Percentiles rank a stretch among this genome's conserved stretches.
Conservation (phyloP, 225 moss, liverwort and hornwort species). For the Sphagnum contortum region DNA sequence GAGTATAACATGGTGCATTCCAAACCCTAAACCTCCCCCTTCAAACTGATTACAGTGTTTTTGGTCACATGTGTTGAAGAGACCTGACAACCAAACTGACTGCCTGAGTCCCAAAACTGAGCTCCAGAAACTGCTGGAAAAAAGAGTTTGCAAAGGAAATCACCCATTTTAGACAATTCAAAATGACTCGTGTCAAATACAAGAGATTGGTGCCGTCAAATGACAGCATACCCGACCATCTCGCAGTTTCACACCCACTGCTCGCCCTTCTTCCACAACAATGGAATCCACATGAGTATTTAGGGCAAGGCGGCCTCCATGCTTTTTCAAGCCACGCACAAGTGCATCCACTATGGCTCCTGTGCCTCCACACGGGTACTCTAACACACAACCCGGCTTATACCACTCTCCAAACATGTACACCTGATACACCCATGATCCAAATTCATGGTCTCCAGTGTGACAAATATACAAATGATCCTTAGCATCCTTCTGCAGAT, state of each 20-base stretch:
- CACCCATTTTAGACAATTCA: no score
- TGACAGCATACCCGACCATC: conserved; percentile 42
- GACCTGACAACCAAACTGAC: no score
- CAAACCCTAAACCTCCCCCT: no score
- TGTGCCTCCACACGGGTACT: conserved; percentile 82
- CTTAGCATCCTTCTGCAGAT: not conserved
- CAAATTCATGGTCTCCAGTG: not conserved
- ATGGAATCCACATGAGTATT: conserved; percentile 83
- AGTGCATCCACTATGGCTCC: conserved; percentile 79
- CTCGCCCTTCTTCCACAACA: conserved; percentile 71
- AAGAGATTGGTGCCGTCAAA: no score
- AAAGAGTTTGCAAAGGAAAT: no score
- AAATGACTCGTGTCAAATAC: no score
- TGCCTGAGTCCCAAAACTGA: no score
- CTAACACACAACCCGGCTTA: conserved; percentile 76
- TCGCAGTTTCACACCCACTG: conserved; percentile 73
- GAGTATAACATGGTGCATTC: no score
- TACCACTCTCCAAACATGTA: conserved; percentile 99
- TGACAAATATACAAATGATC: not conserved
- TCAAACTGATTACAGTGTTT: no score
- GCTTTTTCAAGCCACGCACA: conserved; percentile 82
- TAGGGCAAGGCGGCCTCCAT: conserved; percentile 61
- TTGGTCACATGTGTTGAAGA: no score
- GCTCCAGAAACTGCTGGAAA: no score
- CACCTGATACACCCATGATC: conserved; percentile 33